Percentiles rank a stretch among this genome's conserved stretches.
Conservation (phyloP, 1,139 yeast species). For the Maudiozyma humilis region DNA sequence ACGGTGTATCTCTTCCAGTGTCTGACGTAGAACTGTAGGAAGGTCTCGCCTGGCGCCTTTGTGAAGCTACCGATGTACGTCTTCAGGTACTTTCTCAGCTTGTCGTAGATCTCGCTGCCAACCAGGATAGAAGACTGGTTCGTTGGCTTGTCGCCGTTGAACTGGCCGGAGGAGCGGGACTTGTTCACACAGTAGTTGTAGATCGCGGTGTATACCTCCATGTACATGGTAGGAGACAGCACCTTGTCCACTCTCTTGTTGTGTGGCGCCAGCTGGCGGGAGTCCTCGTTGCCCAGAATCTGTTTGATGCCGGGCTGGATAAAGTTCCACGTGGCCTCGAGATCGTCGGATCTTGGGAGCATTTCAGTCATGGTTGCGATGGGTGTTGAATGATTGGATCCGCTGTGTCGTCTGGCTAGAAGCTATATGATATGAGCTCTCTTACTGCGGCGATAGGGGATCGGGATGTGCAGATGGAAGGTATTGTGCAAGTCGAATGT, state of each 20-base stretch:
- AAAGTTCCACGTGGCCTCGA: constrained; percentile 66
- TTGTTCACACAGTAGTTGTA: constrained; percentile 90
- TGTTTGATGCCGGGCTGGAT: constrained; percentile 67
- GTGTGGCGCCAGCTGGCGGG: constrained; percentile 9
- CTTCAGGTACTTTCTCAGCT: constrained; percentile 58
- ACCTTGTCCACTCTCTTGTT: constrained; percentile 44
- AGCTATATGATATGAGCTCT: no score
- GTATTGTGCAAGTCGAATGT: no score
- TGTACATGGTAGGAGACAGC: constrained; percentile 63
- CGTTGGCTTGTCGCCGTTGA: constrained; percentile 29
- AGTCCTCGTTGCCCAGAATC: constrained; percentile 47
- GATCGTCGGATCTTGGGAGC: constrained; percentile 39
- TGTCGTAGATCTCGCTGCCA: constrained; percentile 82
- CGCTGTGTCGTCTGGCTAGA: no score
- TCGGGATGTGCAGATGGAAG: no score
- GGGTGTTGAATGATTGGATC: neutral
- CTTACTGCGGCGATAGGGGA: no score
- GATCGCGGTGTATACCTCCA: constrained; percentile 73
- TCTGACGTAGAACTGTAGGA: constrained; percentile 75
- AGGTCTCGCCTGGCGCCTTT: constrained; percentile 51
- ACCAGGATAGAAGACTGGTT: constrained; percentile 41
- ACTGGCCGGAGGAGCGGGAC: constrained; percentile 44
- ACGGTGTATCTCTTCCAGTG: constrained; percentile 85
- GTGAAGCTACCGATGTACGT: constrained; percentile 46
- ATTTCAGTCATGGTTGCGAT: constrained; percentile 26